Percentiles rank a stretch among this genome's conserved stretches.
phyloP scores from a whole-genome alignment of 2,329 filamentous ascomycete species.

The Capronia epimyces region DNA sequence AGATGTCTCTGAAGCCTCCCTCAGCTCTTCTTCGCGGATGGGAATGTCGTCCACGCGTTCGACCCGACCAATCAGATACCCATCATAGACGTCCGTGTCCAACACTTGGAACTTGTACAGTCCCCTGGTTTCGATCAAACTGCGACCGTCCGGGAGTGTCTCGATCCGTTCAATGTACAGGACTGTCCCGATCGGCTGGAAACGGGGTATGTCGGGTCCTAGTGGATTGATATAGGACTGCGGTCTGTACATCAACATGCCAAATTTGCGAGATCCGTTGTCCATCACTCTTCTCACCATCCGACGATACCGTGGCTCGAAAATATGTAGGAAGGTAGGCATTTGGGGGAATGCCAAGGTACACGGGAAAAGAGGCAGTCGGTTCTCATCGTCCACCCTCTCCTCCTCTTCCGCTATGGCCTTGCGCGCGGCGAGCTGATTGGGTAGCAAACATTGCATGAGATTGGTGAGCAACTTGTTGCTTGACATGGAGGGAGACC shows the following conservation, averaged over 20 bases:
- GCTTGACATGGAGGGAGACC: constrained; percentile 45
- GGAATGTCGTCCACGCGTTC: constrained; percentile 78
- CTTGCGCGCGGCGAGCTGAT: constrained; percentile 55
- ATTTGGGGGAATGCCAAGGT: constrained; percentile 75
- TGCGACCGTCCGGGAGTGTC: constrained; percentile 71
- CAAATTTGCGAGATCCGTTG: constrained; percentile 65
- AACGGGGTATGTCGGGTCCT: constrained; percentile 49
- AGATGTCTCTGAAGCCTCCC: constrained; percentile 64
- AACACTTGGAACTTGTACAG: constrained; percentile 70
- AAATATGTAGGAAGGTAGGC: constrained; percentile 84
- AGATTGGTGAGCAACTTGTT: constrained; percentile 62
- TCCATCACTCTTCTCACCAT: constrained; percentile 78
- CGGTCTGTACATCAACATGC: constrained; percentile 71
- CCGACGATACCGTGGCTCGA: constrained; percentile 84
- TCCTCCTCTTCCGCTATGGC: constrained; percentile 55
- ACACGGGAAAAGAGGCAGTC: constrained; percentile 72
- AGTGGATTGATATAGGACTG: constrained; percentile 42
- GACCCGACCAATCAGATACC: constrained; percentile 69
- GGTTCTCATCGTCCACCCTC: constrained; percentile 50
- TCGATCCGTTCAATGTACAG: constrained; percentile 70
- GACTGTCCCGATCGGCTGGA: constrained; percentile 71
- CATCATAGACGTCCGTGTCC: constrained; percentile 61
- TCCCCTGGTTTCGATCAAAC: constrained; percentile 71
- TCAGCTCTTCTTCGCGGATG: constrained; percentile 69
- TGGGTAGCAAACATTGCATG: constrained; percentile 63